These are phyloP conservation scores for Globisporangium perplexum DNA, from an alignment of 352 stramenopile species.

Conservation along the genomic window DNA sequence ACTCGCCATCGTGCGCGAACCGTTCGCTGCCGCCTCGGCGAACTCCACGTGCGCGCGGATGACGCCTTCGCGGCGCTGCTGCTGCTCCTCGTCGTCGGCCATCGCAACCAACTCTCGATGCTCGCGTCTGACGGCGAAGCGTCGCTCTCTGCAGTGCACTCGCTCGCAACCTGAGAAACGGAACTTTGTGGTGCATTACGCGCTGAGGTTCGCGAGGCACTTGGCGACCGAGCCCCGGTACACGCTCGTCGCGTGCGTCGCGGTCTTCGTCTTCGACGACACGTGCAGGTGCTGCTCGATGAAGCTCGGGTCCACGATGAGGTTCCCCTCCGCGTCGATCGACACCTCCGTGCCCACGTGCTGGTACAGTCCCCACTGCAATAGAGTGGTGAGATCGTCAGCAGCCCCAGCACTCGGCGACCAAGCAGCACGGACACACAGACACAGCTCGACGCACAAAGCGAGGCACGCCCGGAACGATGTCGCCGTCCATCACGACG, in stretches of 20 bases:
- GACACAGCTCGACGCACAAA: slow-evolving; percentile 39
- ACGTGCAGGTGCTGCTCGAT: slow-evolving; percentile 71
- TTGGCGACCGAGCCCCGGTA: slow-evolving; percentile 61
- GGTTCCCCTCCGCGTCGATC: slow-evolving; percentile 60
- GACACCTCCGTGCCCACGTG: slow-evolving; percentile 71
- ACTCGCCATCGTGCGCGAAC: slow-evolving; percentile 46
- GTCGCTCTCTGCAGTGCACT: too few species aligned
- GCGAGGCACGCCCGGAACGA: slow-evolving; percentile 65
- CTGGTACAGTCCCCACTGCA: slow-evolving; percentile 68
- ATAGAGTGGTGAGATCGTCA: neutral
- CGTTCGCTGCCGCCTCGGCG: slow-evolving; percentile 55
- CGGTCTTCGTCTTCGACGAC: slow-evolving; percentile 56
- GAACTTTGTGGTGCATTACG: neutral
- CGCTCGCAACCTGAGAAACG: too few species aligned
- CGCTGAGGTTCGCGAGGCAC: slow-evolving; percentile 50
- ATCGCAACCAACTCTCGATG: too few species aligned
- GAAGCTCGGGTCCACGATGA: slow-evolving; percentile 81
- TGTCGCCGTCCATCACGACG: slow-evolving; percentile 77
- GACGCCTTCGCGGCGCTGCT: slow-evolving; percentile 34
- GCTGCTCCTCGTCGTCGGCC: slow-evolving; percentile 18
- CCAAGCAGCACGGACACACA: neutral
- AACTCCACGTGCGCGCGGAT: slow-evolving; percentile 61
- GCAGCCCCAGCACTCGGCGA: too few species aligned
- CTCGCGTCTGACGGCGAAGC: too few species aligned
- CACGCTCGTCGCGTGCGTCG: slow-evolving; percentile 57